Evolutionary conservation across 176 grass and related monocot genomes (phyloP).

Genomic region (Aegilops umbellulata): DNA sequence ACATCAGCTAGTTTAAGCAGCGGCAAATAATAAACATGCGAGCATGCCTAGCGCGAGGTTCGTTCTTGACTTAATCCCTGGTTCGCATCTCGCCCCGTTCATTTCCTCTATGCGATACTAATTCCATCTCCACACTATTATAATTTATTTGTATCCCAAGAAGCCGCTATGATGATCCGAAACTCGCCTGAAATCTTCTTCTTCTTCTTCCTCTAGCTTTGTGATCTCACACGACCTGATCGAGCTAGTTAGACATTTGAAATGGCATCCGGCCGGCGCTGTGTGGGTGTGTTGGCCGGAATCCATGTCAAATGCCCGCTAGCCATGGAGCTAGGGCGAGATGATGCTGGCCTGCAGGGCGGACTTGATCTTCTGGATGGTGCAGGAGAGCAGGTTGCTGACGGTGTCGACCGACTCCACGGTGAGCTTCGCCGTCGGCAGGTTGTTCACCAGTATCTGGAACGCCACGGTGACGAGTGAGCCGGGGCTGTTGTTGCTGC

Average conservation of each 20-base stretch:
- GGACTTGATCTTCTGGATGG: constrained; percentile 79
- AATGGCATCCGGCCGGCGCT: constrained; percentile 25
- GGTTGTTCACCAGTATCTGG: constrained; percentile 69
- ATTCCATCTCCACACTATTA: constrained; percentile 8
- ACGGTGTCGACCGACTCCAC: constrained; percentile 67
- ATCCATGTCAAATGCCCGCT: constrained; percentile 56
- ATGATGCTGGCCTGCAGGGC: constrained; percentile 48
- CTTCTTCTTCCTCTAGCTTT: background rate
- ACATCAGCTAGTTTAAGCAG: constrained; percentile 34
- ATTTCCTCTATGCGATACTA: constrained; percentile 33
- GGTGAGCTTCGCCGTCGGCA: constrained; percentile 67
- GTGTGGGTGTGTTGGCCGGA: constrained; percentile 2
- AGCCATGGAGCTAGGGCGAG: constrained; percentile 39
- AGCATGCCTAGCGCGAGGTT: constrained; percentile 44
- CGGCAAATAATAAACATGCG: background rate
- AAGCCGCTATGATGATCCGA: background rate
- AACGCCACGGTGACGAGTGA: constrained; percentile 75
- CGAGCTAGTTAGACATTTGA: constrained; percentile 46
- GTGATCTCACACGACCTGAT: background rate
- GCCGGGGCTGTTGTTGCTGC: background rate
- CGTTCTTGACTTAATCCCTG: constrained; percentile 83
- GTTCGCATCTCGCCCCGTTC: constrained; percentile 5
- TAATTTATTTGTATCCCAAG: constrained; percentile 20
- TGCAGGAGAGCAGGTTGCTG: constrained; percentile 66
- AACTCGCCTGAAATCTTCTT: background rate